A percentile compares a stretch with the other conserved stretches of the same genome.
Evolutionary conservation across 2,329 filamentous ascomycete genomes (phyloP).

Genomic region (Trichophyton verrucosum): DNA sequence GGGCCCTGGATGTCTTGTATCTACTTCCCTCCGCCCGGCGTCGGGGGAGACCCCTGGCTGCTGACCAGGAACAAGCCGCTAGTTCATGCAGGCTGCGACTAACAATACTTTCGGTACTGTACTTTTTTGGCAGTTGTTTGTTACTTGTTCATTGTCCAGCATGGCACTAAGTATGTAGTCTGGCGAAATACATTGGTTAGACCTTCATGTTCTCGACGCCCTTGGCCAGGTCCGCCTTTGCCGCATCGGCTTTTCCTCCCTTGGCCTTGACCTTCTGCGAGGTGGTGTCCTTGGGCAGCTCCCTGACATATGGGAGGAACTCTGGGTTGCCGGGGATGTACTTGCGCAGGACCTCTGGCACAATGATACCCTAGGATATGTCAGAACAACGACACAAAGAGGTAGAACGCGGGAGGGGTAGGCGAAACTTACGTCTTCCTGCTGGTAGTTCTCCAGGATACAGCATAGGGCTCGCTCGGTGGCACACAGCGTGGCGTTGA

Average conservation of each 20-base stretch:
- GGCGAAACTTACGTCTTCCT: conserved; percentile 51
- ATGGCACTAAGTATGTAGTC: background rate
- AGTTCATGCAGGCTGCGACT: background rate
- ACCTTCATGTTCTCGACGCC: conserved; percentile 33
- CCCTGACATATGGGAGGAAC: conserved; percentile 79
- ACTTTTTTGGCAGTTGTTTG: background rate
- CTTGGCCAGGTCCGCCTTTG: conserved; percentile 25
- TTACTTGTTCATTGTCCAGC: background rate
- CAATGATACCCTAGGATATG: conserved; percentile 51
- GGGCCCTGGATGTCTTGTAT: background rate
- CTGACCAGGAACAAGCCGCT: background rate
- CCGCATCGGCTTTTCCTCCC: conserved; percentile 19
- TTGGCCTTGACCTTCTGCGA: conserved; percentile 44
- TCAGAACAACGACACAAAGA: conserved; percentile 14
- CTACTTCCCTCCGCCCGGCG: background rate
- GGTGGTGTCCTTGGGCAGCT: conserved; percentile 63
- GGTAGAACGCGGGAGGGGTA: background rate
- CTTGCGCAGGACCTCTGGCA: conserved; percentile 73
- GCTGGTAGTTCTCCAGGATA: conserved; percentile 94
- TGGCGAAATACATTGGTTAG: conserved; percentile 14
- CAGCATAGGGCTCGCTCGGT: conserved; percentile 90
- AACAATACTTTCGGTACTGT: background rate
- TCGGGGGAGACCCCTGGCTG: background rate
- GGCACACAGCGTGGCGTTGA: conserved; percentile 82
- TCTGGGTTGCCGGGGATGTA: conserved; percentile 83